These are phyloP conservation scores for Xylaria digitata DNA, from an alignment of 2,329 filamentous ascomycete species.

Conservation along the genomic window DNA sequence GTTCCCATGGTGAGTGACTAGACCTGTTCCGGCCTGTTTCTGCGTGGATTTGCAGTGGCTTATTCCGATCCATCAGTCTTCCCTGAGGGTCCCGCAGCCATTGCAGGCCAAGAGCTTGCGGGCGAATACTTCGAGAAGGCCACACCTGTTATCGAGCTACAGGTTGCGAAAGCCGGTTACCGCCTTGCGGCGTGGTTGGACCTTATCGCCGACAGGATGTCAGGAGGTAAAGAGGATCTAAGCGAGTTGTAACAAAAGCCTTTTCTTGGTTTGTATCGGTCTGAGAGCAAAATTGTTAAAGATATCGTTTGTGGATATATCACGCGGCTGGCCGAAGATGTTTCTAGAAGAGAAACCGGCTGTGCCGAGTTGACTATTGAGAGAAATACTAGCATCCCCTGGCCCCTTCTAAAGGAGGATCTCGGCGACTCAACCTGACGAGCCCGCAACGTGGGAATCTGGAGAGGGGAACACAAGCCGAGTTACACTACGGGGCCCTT, in stretches of 20 bases:
- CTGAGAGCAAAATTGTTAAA: conserved; percentile 11
- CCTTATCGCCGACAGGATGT: conserved; percentile 61
- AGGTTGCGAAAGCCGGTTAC: conserved; percentile 76
- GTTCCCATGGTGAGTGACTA: conserved; percentile 63
- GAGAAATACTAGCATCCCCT: neutral
- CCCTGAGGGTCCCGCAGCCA: conserved; percentile 68
- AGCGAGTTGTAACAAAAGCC: conserved; percentile 49
- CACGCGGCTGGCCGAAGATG: neutral
- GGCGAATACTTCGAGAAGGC: conserved; percentile 73
- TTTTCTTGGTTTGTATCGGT: neutral
- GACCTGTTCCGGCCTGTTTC: conserved; percentile 10
- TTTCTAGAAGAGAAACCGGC: neutral
- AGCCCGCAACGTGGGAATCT: conserved; percentile 7
- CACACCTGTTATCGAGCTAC: conserved; percentile 71
- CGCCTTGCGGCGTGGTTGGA: conserved; percentile 76
- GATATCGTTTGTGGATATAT: neutral
- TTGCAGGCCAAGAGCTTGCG: conserved; percentile 69
- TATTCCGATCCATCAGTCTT: conserved; percentile 59
- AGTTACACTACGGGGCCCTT: neutral
- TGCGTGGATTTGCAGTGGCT: conserved; percentile 19
- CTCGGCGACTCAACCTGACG: conserved; percentile 7
- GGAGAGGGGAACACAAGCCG: conserved; percentile 1
- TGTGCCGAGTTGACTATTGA: conserved; percentile 1
- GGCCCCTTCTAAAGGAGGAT: conserved; percentile 3
- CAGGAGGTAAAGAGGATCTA: conserved; percentile 37